Percentiles rank a stretch among this genome's conserved stretches.
Evolutionary conservation across 371 early-diverging fungal species (phyloP).

Genomic region (Mortierella sp.): DNA sequence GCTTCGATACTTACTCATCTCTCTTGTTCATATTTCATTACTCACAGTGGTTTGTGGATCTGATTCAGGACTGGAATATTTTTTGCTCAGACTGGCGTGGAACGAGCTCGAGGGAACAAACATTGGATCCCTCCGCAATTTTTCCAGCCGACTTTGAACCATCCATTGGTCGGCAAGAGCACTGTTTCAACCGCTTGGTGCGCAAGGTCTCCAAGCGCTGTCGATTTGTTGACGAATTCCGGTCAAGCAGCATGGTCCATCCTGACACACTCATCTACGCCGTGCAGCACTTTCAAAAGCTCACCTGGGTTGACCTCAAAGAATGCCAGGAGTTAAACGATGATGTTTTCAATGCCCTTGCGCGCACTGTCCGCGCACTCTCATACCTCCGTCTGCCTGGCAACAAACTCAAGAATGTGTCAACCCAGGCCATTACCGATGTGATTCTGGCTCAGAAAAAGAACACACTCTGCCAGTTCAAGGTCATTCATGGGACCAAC

Average conservation of each 20-base stretch:
- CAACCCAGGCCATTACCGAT: conserved; percentile 23
- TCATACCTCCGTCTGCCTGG: conserved; percentile 47
- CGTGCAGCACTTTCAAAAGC: conserved; percentile 32
- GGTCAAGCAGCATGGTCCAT: conserved; percentile 30
- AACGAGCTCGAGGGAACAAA: neutral
- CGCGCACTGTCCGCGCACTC: conserved; percentile 27
- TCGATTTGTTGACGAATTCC: conserved; percentile 32
- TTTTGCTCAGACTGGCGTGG: conserved; percentile 45
- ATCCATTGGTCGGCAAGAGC: conserved; percentile 31
- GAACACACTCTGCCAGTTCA: conserved; percentile 43
- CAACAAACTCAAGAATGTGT: conserved; percentile 27
- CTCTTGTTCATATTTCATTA: neutral
- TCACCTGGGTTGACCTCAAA: conserved; percentile 49
- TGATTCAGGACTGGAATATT: conserved; percentile 43
- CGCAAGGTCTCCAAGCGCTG: conserved; percentile 40
- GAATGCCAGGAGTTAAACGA: conserved; percentile 42
- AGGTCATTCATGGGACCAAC: conserved; percentile 46
- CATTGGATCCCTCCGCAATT: neutral
- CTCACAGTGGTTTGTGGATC: conserved; percentile 37
- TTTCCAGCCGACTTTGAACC: neutral
- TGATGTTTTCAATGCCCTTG: conserved; percentile 34
- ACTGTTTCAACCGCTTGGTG: conserved; percentile 48
- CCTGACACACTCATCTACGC: conserved; percentile 39
- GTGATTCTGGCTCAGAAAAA: conserved; percentile 41
- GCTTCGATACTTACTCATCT: neutral